Percentiles rank a stretch among this genome's conserved stretches.
Evolutionary conservation across 441 rosid genomes (phyloP).

Genomic region (Pelargonium citronellum): DNA sequence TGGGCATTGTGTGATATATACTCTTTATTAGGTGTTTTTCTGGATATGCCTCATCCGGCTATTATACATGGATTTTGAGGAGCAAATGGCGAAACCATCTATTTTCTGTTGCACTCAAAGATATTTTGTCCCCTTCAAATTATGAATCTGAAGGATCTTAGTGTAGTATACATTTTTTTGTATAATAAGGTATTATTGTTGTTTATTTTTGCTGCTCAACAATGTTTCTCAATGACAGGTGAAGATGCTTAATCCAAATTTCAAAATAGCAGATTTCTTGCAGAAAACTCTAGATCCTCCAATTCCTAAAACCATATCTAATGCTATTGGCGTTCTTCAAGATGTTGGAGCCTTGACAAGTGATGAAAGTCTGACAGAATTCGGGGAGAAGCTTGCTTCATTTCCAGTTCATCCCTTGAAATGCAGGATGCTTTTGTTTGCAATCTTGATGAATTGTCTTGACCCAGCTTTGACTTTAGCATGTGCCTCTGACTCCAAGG

Average conservation of each 20-base stretch:
- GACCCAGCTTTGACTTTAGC: slow-evolving; percentile 96
- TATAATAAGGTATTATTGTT: slow-evolving; percentile 6
- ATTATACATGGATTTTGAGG: too few species aligned
- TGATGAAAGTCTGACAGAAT: slow-evolving; percentile 78
- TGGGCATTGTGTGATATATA: too few species aligned
- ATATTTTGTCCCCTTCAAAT: neutral
- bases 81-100: too few species aligned
- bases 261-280: slow-evolving; percentile 64
- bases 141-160: slow-evolving; percentile 4
- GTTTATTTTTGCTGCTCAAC: slow-evolving; percentile 18
- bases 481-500: slow-evolving; percentile 83
- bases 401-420: slow-evolving; percentile 90
- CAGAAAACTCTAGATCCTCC: slow-evolving; percentile 88
- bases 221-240: slow-evolving; percentile 43
- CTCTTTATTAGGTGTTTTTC: too few species aligned
- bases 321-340: slow-evolving; percentile 68
- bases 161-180: neutral
- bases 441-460: slow-evolving; percentile 83
- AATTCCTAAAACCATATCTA: slow-evolving; percentile 54
- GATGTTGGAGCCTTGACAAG: slow-evolving; percentile 83
- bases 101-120: too few species aligned
- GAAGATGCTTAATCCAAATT: slow-evolving; percentile 75
- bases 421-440: slow-evolving; percentile 89
- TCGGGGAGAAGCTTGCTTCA: slow-evolving; percentile 82
- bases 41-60: too few species aligned